Percentiles rank a stretch among this genome's conserved stretches.
Conservation (phyloP, 1,284 basidiomycete species). For the Boletus semigastroideus region DNA sequence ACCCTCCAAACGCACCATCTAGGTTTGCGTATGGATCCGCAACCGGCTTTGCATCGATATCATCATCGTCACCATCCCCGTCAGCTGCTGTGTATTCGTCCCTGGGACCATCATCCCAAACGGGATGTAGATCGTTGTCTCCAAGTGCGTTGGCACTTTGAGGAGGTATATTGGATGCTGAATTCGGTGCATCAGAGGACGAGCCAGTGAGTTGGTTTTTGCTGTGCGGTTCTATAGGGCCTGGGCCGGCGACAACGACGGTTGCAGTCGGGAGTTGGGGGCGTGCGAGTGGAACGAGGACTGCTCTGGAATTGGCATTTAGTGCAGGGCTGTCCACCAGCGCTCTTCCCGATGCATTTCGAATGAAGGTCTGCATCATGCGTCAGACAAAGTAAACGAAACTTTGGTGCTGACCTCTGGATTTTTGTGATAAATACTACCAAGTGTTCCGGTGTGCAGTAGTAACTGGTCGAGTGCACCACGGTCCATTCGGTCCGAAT, state of each 20-base stretch:
- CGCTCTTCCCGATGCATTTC: slow-evolving; percentile 72
- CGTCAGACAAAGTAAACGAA: slow-evolving; percentile 13
- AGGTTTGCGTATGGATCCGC: slow-evolving; percentile 76
- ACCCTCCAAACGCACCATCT: slow-evolving; percentile 67
- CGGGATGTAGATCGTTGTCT: background rate
- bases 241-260: slow-evolving; percentile 62
- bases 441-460: slow-evolving; percentile 79
- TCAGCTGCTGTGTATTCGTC: slow-evolving; percentile 25
- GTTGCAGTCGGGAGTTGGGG: slow-evolving; percentile 47
- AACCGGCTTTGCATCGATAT: slow-evolving; percentile 31
- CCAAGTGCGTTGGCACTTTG: slow-evolving; percentile 11
- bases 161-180: slow-evolving; percentile 9
- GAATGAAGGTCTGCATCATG: slow-evolving; percentile 73
- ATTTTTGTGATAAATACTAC: slow-evolving; percentile 88
- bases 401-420: slow-evolving; percentile 62
- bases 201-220: slow-evolving; percentile 23
- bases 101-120: slow-evolving; percentile 3
- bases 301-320: slow-evolving; percentile 69
- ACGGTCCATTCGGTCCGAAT: slow-evolving; percentile 96
- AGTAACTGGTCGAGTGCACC: slow-evolving; percentile 90
- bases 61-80: slow-evolving; percentile 28
- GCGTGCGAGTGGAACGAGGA: slow-evolving; percentile 62
- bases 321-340: slow-evolving; percentile 76
- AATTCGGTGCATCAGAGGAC: slow-evolving; percentile 21
- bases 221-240: slow-evolving; percentile 53